Base-by-base conservation (phyloP, 2,329 filamentous ascomycete genomes). In the Thielaviopsis musarum region DNA sequence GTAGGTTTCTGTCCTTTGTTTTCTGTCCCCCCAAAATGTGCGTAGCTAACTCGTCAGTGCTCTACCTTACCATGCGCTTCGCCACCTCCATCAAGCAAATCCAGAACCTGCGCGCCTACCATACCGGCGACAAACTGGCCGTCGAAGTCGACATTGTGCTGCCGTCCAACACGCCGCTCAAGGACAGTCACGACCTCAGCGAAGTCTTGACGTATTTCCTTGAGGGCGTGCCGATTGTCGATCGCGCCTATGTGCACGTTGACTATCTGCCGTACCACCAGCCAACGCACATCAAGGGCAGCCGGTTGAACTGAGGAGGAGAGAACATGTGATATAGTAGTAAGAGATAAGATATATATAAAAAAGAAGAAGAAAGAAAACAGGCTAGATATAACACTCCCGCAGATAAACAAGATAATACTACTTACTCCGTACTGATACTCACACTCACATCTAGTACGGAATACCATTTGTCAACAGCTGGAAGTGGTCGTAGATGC, bases 401-500 rank as follows among this genome's bases (percentile, higher is more conserved):
- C n/a, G 12, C 10, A 38, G 30, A 55, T 10, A 28, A 34, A 17
- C 26, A 38, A 28, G n/a, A 2, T 28, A 12, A 54, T 17, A 24
- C 30, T 24, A 4, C 45, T 45, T 17, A 22, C 21, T 30, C 12
- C 38, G n/a, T 24, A 28, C 30, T 12, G 10, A 12, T 10, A 34
- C 30, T 34, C 30, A 34, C 4, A 34, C 30, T 24, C 30, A 34
- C 4, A 34, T 7, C 19, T 78, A 95, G 69, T 94, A 97, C 38
- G 93, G 93, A 70, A 98, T 98, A 6, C 91, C 93, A 69, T 98
- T 97, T 34, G 93, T 97, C 72, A 96, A 75, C 67, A 96, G 75
- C 76, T 99, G 93, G 77, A 96, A 99, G 71, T 95, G 88, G 73
- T 99, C 94, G 70, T 99, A 99, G 54, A 91, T 86, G 64, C 88